Base-by-base conservation (phyloP, 23 red algal species). In the Gracilariopsis chorda region DNA sequence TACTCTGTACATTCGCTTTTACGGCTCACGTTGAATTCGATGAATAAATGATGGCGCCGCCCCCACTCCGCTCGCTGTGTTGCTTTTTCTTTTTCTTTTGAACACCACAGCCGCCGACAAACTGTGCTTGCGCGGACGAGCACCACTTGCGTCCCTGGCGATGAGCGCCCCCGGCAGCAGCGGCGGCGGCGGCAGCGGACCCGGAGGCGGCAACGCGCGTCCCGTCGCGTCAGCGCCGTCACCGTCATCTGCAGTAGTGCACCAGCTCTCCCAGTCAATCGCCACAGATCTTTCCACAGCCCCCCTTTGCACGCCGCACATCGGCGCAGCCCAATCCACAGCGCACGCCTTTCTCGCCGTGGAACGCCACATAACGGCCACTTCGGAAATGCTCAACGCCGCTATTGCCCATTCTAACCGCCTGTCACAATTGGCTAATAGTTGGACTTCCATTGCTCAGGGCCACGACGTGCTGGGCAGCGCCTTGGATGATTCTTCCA, bases 331-430 rank as follows among this genome's bases (percentile, higher is more conserved):
- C 16, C 34, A 24, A 27, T 59, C 48, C 48, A 34, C 55, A 4
- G 36, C 12, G 7, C 32, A 19, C 3, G 11, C 48, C 4, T 58
- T 80, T 10, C 8, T 57, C 3, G 1, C 47, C 30, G 23, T 80
- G 76, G 76, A 80, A 33, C 48, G 76, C 48, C 40, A 53, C 48
- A 80, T 80, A 5, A 58, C 16, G 39, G 36, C 27, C 52, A 80
- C 76, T 5, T 3, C 48, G n/a, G 76, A 80, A 20, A 41, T 57
- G 76, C 76, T 80, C 3, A 40, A 17, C 48, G 13, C 7, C 48
- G 76, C 76, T 45, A 57, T 57, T 28, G 20, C 76, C 1, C 76
- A 58, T 45, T 37, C 76, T 17, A 37, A 58, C 34, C 5, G 7
- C 7, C 76, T 80, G 6, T 21, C 52, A 34, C 19, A n/a, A 0